Conservation (phyloP, 495 filamentous ascomycete species). For the Jackrogersella multiformis region DNA sequence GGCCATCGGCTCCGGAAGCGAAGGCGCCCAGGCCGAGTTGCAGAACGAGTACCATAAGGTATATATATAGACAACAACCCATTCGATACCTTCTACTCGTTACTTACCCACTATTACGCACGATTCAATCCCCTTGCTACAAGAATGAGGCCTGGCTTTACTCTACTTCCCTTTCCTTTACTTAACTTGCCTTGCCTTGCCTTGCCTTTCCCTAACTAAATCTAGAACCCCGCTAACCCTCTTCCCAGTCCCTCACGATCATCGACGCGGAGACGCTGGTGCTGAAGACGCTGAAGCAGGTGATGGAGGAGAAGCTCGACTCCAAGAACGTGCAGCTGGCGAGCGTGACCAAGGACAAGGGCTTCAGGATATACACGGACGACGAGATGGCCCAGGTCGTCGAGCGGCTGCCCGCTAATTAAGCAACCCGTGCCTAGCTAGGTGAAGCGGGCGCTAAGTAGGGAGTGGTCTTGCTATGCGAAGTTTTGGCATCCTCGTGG, state of each 20-base stretch:
- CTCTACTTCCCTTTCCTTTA: too few species aligned
- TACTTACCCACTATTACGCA: neutral
- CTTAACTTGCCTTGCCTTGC: too few species aligned
- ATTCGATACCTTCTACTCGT: neutral
- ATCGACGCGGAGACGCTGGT: conserved; percentile 93
- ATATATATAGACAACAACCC: conserved; percentile 19
- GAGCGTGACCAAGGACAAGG: conserved; percentile 96
- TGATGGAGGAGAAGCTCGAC: conserved; percentile 99
- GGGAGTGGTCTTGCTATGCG: neutral
- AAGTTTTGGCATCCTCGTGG: neutral
- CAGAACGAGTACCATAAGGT: conserved; percentile 98
- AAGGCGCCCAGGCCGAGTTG: conserved; percentile 96
- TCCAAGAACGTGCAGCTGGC: conserved; percentile 98
- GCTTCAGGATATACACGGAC: conserved; percentile 97
- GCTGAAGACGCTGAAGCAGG: conserved; percentile 97
- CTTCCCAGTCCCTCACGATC: conserved; percentile 81
- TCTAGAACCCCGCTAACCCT: neutral
- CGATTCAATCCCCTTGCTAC: too few species aligned
- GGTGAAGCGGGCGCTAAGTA: neutral
- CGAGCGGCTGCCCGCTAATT: conserved; percentile 70
- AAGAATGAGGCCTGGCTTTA: too few species aligned
- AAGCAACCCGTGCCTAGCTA: conserved; percentile 8
- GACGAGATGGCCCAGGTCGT: conserved; percentile 95
- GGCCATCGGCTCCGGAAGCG: conserved; percentile 94
- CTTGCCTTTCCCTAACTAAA: too few species aligned